phyloP scores from a whole-genome alignment of 345 rosid species.

The Trapa incisa region DNA sequence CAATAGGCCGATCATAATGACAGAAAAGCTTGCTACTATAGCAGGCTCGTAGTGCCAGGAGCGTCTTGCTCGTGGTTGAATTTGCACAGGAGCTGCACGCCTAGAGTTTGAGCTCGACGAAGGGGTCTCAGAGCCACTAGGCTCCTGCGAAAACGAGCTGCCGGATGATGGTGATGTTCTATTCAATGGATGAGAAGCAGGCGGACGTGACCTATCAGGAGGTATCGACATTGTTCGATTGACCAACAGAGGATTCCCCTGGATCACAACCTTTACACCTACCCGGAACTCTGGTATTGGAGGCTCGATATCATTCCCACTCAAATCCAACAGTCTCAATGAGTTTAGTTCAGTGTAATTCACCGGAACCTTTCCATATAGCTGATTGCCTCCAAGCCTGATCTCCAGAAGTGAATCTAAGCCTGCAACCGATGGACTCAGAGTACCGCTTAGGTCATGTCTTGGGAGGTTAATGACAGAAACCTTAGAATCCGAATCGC shows the following conservation, averaged over 20 bases:
- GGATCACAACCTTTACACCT: conserved; percentile 23
- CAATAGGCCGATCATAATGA: conserved; percentile 8
- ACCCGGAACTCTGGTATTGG: conserved; percentile 31
- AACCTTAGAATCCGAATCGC: conserved; percentile 20
- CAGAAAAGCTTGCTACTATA: neutral
- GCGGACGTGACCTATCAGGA: neutral
- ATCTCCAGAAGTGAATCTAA: conserved; percentile 30
- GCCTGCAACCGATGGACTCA: conserved; percentile 26
- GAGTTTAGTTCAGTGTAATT: conserved; percentile 26
- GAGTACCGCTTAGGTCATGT: conserved; percentile 27
- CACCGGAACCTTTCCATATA: conserved; percentile 29
- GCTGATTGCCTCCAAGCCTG: conserved; percentile 23
- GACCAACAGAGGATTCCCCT: conserved; percentile 31
- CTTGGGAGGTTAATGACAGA: conserved; percentile 30
- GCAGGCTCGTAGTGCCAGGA: conserved; percentile 1
- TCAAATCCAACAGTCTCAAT: conserved; percentile 30
- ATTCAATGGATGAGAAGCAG: conserved; percentile 7
- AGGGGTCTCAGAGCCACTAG: conserved; percentile 18
- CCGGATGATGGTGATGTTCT: neutral
- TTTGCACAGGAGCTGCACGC: conserved; percentile 7
- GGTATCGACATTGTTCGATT: conserved; percentile 12
- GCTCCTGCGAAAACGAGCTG: conserved; percentile 4
- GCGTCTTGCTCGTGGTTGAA: conserved; percentile 8
- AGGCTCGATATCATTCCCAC: conserved; percentile 28
- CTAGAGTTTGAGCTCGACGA: conserved; percentile 1